Evolutionary conservation across 2,329 filamentous ascomycete genomes (phyloP), one percentile per base, ranked within the genome.

Genomic region (Colletotrichum musae): DNA sequence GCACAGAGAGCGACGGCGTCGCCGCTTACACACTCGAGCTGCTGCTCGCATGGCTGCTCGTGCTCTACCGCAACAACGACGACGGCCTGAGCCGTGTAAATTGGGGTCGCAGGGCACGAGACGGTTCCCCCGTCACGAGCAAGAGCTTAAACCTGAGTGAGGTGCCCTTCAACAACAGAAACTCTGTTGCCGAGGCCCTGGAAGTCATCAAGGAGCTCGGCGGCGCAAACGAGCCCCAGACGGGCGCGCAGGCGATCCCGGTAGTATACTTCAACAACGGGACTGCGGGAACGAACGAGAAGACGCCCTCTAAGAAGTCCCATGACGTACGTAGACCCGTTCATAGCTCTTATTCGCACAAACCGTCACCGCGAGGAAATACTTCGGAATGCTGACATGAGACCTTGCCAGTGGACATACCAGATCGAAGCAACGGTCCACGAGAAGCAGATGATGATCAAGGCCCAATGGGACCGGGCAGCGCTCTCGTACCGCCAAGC

Each of bases 31-130:
- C 54, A 39, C 53, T 72, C 24, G 71, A 74, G 64, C 56, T 75
- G n/a, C 58, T 75, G 15, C 71, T 75, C 6, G 60, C 73, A 24
- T 75, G 73, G 73, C 71, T 74, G 10, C 63, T 74, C 28, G 66
- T 74, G 10, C 68, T 74, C 13, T 73, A 73, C 61, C 71, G 73
- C 26, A 72, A 74, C 50, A 69, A 71, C 18, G 71, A 74, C 48
- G 70, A 72, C 59, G 56, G 64, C 58, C 56, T 71, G 47, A 43
- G 71, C 61, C 24, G 61, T 48, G 48, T 72, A 56, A 60, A 61
- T 24, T 75, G 71, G 64, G 72, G 71, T 15, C 66, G 41, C 28
- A 60, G 64, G 43, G 52, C 68, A 12, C 58, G 36, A 12, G 69
- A 70, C 6, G 65, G 41, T 16, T 70, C 67, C 10, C 57, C 58